phyloP scores from a whole-genome alignment of 108 stramenopile genomes.

The Cyclotella distinguenda region DNA sequence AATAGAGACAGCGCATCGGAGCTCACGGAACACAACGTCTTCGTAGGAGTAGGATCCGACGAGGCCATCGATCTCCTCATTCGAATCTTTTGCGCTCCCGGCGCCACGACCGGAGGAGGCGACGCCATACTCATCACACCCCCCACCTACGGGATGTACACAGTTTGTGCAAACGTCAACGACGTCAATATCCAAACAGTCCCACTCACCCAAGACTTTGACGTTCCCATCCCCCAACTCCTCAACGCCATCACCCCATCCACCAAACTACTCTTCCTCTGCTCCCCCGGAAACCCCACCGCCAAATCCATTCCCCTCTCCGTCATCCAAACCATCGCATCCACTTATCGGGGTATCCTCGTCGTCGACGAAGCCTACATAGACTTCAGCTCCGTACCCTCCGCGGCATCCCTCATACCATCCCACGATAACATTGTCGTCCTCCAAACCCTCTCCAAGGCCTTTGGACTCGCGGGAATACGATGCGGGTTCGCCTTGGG shows the following conservation, averaged over 20 bases:
- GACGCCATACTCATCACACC: constrained; percentile 89
- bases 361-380: constrained; percentile 97
- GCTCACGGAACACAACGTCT: constrained; percentile 82
- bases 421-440: constrained; percentile 85
- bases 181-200: constrained; percentile 78
- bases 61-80: constrained; percentile 96
- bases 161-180: constrained; percentile 94
- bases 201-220: constrained; percentile 81
- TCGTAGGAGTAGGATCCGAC: constrained; percentile 95
- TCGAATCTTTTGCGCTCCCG: constrained; percentile 92
- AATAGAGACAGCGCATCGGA: constrained; percentile 32
- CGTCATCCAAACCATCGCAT: constrained; percentile 67
- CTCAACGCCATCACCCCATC: constrained; percentile 64
- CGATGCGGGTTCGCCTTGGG: constrained; percentile 93
- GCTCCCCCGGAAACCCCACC: constrained; percentile 96
- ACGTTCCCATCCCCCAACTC: constrained; percentile 67
- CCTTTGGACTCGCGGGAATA: constrained; percentile 95
- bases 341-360: constrained; percentile 66
- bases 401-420: constrained; percentile 52
- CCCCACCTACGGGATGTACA: constrained; percentile 98
- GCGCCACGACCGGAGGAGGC: constrained; percentile 29
- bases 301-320: constrained; percentile 80
- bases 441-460: constrained; percentile 93
- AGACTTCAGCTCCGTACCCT: constrained; percentile 66
- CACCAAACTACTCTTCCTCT: constrained; percentile 89